phyloP scores from a whole-genome alignment of 371 early-diverging fungal genomes.

The Lichtheimia hyalospora region DNA sequence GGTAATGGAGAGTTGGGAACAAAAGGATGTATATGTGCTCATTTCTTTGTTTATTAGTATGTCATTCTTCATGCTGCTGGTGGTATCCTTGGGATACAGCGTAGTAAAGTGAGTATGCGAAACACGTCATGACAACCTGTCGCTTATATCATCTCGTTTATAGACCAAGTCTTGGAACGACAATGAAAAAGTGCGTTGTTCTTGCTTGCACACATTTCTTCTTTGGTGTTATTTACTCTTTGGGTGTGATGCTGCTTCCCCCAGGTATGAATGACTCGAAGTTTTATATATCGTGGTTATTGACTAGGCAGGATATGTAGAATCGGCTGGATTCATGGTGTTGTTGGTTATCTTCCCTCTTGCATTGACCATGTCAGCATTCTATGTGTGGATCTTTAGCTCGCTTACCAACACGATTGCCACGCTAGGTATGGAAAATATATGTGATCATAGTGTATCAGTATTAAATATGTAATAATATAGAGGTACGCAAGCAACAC shows the following conservation, averaged over 20 bases:
- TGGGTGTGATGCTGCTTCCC: conserved; percentile 76
- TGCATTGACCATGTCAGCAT: conserved; percentile 85
- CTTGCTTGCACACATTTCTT: conserved; percentile 83
- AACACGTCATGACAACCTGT: no score
- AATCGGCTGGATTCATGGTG: conserved; percentile 69
- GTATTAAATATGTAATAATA: background rate
- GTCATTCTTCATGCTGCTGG: conserved; percentile 93
- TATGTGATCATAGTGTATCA: background rate
- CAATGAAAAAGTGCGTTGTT: conserved; percentile 85
- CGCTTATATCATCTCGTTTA: background rate
- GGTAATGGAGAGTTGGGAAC: conserved; percentile 19
- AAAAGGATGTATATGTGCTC: background rate
- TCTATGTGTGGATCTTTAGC: conserved; percentile 87
- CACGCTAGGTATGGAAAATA: conserved; percentile 20
- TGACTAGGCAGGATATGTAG: conserved; percentile 13
- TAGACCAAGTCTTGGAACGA: conserved; percentile 86
- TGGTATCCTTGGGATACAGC: conserved; percentile 95
- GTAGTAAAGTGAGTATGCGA: conserved; percentile 74
- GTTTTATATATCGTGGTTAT: background rate
- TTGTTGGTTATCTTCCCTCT: conserved; percentile 87
- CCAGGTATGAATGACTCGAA: conserved; percentile 23
- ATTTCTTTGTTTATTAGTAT: conserved; percentile 39
- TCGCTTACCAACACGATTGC: conserved; percentile 38
- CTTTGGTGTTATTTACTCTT: conserved; percentile 85
- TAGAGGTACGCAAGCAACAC: conserved; percentile 76